A percentile compares a stretch with the other conserved stretches of the same genome.
Conservation (phyloP, 192 early-diverging fungal genomes). For the Backusella parvicylindrica region DNA sequence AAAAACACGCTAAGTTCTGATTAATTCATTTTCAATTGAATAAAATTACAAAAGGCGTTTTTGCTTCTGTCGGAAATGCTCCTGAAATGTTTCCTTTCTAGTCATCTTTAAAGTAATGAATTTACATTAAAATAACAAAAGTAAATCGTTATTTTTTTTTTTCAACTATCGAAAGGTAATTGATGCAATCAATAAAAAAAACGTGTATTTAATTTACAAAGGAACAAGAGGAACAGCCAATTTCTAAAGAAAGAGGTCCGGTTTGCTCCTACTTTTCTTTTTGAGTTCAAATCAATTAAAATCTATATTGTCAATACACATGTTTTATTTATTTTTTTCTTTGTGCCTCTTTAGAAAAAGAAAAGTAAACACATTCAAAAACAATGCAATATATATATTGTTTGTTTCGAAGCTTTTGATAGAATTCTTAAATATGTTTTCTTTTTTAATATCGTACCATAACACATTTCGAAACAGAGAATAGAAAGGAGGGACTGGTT, state of each 20-base stretch:
- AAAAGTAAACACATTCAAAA: background rate
- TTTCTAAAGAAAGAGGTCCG: background rate
- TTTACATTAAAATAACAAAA: background rate
- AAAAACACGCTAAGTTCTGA: background rate
- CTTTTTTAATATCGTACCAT: background rate
- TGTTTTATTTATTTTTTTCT: too few species aligned
- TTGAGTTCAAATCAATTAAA: background rate
- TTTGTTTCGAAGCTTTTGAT: background rate
- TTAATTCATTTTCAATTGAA: background rate
- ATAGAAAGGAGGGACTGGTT: background rate
- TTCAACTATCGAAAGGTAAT: background rate
- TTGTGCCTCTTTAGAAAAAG: too few species aligned
- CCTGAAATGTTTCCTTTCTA: background rate
- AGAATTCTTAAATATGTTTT: background rate
- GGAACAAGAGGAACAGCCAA: background rate
- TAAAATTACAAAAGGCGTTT: background rate
- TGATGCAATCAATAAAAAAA: background rate
- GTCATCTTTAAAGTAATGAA: background rate
- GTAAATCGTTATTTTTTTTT: background rate
- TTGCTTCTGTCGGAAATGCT: background rate
- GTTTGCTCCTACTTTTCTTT: background rate
- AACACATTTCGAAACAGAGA: background rate
- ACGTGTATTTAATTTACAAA: background rate
- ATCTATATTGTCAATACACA: background rate
- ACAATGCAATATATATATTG: background rate